Conservation (phyloP, 1,284 basidiomycete genomes). For the Takashimella tepidaria region DNA sequence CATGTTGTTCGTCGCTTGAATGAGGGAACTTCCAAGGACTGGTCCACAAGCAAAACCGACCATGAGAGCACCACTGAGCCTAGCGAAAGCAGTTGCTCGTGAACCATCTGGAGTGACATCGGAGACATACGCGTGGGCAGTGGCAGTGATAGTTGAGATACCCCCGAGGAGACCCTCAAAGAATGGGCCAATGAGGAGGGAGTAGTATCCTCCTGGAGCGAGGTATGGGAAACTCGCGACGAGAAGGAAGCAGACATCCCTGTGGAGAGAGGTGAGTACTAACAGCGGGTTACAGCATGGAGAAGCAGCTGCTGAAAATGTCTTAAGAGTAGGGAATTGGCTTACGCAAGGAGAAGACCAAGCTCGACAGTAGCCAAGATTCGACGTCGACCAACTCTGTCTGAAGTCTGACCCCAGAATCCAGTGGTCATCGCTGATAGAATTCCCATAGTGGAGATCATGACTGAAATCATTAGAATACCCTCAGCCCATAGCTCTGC, state of each 20-base stretch:
- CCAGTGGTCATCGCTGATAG: constrained; percentile 78
- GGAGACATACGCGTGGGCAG: constrained; percentile 71
- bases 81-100: constrained; percentile 71
- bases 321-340: neutral
- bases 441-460: constrained; percentile 72
- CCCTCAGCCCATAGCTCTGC: no score
- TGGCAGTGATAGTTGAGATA: constrained; percentile 72
- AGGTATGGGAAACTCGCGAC: constrained; percentile 64
- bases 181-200: constrained; percentile 74
- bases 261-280: constrained; percentile 39
- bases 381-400: constrained; percentile 67
- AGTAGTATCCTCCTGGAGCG: constrained; percentile 63
- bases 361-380: constrained; percentile 66
- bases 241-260: constrained; percentile 71
- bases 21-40: constrained; percentile 64
- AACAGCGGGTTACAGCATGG: no score
- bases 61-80: constrained; percentile 55
- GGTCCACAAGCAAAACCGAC: constrained; percentile 70
- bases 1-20: constrained; percentile 56
- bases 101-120: constrained; percentile 81
- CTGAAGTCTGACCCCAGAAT: constrained; percentile 80
- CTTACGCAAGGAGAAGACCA: constrained; percentile 57
- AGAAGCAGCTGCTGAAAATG: no score
- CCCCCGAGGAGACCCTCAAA: constrained; percentile 82
- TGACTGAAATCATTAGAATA: no score